Evolutionary conservation across 1,284 basidiomycete species (phyloP), one percentile per base, ranked within the genome.

Genomic region (Trichosporon coremiiforme): DNA sequence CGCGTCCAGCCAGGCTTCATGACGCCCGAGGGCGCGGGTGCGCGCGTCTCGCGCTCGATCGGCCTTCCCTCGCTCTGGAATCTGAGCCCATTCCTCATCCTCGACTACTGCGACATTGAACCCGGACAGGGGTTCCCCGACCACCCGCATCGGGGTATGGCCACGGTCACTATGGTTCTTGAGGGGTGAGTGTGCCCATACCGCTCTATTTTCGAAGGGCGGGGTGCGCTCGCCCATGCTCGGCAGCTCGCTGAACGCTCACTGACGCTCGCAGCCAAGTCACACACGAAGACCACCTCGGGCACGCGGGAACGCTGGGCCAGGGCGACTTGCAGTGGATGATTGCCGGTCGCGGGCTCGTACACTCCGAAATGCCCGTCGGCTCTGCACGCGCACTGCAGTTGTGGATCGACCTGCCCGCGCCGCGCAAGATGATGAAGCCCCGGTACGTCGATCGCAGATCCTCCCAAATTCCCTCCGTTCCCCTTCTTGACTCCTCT

Each of bases 301-400:
- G 95, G 1, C 93, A 98, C 83, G 87, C 88, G 69, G 93, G 93
- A 57, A 69, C 70, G 71, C 91, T 98, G 71, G 88, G 89, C 53
- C 84, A 90, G 2, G 95, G 95, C 8, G 94, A 93, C 68, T 89
- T 96, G 3, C 95, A 97, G 79, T 97, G 94, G 93, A 97, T 97
- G 94, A 91, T 89, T 77, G 94, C 94, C 12, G 92, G 91, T 0
- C 76, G 79, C 68, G 86, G 85, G 0, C 78, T 82, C 77, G 90
- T 94, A 69, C 92, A 94, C 76, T 90, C 91, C 5, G 93, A 87
- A 84, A 97, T 98, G 92, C 95, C 96, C 1, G 85, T 93, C 13
- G 66, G 63, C 25, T 15, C 47, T 6, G 29, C 60, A 10, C 68
- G 71, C 3, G 95, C 94, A 10, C 85, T 98, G 57, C 95, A 98